These are phyloP conservation scores for Ceratocystis cacaofunesta DNA, from an alignment of 2,329 filamentous ascomycete genomes.

Conservation along the genomic window DNA sequence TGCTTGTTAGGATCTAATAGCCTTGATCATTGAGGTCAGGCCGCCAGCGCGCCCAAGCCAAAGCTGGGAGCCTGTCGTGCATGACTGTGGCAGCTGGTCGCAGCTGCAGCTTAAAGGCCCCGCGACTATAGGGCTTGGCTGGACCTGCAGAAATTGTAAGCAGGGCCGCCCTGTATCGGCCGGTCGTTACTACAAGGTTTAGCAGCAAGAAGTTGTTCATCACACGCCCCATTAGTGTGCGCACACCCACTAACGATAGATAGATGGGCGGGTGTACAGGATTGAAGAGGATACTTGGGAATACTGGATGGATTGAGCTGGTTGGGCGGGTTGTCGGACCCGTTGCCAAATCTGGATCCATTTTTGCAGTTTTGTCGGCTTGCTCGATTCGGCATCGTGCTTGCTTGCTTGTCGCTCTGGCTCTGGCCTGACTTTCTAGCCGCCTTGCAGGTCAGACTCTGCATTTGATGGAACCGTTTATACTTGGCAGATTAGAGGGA, in stretches of 20 bases:
- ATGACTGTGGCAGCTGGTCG: background rate
- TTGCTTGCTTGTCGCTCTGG: background rate
- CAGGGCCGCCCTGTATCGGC: background rate
- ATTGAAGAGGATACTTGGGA: background rate
- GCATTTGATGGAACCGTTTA: background rate
- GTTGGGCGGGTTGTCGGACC: background rate
- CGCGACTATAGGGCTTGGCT: background rate
- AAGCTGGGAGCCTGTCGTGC: background rate
- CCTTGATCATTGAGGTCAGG: background rate
- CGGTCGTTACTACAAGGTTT: background rate
- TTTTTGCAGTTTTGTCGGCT: background rate
- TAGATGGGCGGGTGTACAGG: background rate
- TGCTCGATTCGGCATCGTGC: background rate
- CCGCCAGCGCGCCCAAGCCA: background rate
- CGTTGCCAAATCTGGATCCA: background rate
- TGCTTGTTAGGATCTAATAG: background rate
- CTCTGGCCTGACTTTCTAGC: background rate
- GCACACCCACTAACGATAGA: background rate
- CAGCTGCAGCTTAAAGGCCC: background rate
- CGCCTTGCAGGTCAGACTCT: background rate
- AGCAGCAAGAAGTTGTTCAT: background rate
- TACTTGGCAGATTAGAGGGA: no score
- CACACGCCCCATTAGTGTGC: background rate
- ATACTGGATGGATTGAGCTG: background rate
- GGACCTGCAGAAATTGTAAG: conserved; percentile 3